phyloP scores from a whole-genome alignment of 2,329 filamentous ascomycete genomes.

The Colletotrichum sp. region DNA sequence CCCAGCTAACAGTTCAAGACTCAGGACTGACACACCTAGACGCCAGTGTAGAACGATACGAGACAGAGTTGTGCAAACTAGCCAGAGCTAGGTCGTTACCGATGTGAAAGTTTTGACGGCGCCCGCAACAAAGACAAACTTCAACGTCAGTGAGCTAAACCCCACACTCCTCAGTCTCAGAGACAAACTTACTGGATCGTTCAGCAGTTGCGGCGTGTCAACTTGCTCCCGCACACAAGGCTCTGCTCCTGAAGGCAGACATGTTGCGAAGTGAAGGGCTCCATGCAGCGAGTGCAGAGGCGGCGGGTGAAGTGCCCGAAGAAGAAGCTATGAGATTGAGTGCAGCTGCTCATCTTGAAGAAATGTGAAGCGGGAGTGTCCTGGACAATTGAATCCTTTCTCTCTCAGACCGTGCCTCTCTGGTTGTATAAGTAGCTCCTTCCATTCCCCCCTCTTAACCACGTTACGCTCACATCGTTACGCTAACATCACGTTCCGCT shows the following conservation, averaged over 20 bases:
- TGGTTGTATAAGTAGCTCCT: not conserved
- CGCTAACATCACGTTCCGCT: not conserved
- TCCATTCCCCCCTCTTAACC: not conserved
- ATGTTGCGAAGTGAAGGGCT: constrained; percentile 22
- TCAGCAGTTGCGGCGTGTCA: not conserved
- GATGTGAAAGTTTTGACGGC: not conserved
- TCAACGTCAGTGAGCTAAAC: not conserved
- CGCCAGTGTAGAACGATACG: not conserved
- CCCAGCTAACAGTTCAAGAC: not conserved
- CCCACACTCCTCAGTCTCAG: not conserved
- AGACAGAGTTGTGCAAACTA: not conserved
- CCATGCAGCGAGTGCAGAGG: constrained; percentile 19
- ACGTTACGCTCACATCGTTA: not conserved
- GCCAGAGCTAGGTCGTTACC: not conserved
- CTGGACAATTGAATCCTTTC: not conserved
- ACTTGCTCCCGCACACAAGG: not conserved
- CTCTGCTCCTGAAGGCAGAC: constrained; percentile 9
- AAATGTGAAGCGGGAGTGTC: not conserved
- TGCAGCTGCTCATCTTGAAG: not conserved
- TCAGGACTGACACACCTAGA: not conserved
- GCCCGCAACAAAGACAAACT: not conserved
- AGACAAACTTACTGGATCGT: not conserved
- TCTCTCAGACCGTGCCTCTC: not conserved
- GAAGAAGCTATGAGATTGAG: not conserved
- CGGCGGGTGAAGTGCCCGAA: constrained; percentile 2